These are phyloP conservation scores for Ganoderma lingzhi DNA, from an alignment of 1,284 basidiomycete species.

Conservation along the genomic window DNA sequence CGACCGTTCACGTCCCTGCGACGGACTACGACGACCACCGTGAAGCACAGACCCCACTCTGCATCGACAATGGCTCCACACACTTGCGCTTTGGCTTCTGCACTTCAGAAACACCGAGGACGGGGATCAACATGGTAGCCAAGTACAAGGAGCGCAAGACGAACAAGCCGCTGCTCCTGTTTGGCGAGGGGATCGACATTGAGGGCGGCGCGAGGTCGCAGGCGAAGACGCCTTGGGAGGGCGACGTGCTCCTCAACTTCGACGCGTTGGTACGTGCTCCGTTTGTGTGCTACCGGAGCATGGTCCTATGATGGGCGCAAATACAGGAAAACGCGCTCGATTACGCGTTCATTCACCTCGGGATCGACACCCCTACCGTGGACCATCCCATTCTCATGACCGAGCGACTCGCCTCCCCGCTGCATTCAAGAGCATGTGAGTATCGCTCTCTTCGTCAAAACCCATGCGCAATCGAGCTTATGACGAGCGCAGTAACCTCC, in stretches of 20 bases:
- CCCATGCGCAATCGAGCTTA: not conserved
- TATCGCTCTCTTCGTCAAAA: slow-evolving; percentile 29
- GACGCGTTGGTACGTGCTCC: slow-evolving; percentile 82
- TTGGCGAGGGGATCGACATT: slow-evolving; percentile 85
- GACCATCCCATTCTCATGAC: slow-evolving; percentile 96
- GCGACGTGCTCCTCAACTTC: slow-evolving; percentile 88
- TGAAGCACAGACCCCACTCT: slow-evolving; percentile 65
- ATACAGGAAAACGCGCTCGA: slow-evolving; percentile 92
- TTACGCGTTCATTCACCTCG: slow-evolving; percentile 89
- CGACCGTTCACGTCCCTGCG: slow-evolving; percentile 35
- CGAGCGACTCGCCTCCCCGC: slow-evolving; percentile 89
- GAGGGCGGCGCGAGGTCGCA: slow-evolving; percentile 86
- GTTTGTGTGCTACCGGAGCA: not conserved
- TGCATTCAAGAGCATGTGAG: slow-evolving; percentile 88
- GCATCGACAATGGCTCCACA: slow-evolving; percentile 95
- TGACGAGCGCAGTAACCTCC: slow-evolving; percentile 78
- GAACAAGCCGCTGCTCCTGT: slow-evolving; percentile 82
- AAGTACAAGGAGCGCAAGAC: slow-evolving; percentile 90
- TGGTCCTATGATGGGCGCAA: slow-evolving; percentile 11
- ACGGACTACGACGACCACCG: slow-evolving; percentile 46
- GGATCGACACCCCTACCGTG: slow-evolving; percentile 81
- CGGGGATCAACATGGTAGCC: slow-evolving; percentile 77
- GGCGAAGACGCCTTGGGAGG: slow-evolving; percentile 87
- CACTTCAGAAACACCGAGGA: slow-evolving; percentile 58
- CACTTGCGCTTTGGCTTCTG: slow-evolving; percentile 91